Base-by-base conservation (phyloP, 345 rosid genomes). In the Carallia pectinifolia region DNA sequence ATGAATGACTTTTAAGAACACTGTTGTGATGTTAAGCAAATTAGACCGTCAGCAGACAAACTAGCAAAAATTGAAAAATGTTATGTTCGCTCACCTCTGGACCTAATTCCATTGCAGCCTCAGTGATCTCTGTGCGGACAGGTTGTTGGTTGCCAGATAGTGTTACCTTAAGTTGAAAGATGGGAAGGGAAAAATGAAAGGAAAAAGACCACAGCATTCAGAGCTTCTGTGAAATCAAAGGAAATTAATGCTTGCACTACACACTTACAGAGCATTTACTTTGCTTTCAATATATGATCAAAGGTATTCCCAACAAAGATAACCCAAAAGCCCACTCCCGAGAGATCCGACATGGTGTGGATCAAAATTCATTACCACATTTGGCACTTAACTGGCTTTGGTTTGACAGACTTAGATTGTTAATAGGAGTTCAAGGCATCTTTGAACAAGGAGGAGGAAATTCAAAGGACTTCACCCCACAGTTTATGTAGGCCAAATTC, bases 81-180 rank as follows among this genome's bases (percentile, higher is more conserved):
- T 6, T 7, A 15, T 15, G 0, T 54, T 17, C 27, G 78, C 93
- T 89, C 74, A 91, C 96, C 74, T 93, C 87, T 18, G 97, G 50
- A 53, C 96, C 98, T 66, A 91, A 75, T 70, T 94, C 95, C 97
- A 89, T 91, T 66, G 98, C 98, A 62, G 97, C 98, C 80, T 91
- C 97, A 7, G 96, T 94, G 61, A 94, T 91, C 83, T 94, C 97
- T 61, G 90, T 90, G 44, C 97, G 97, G 47, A 91, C 66, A 18
- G 96, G 98, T 79, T 91, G 97, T 78, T 91, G 98, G 76, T 94
- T 91, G 62, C 96, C 96, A 52, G 97, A 84, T 62, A 94, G 77
- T 33, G 97, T 91, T 62, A 89, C 98, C 96, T 94, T 56, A 27
- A 56, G 16, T 56, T 27, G 29, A 33, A 56, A 56, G 15, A 56